Conservation (phyloP, 1,284 basidiomycete species). For the Pterulicium gracile region DNA sequence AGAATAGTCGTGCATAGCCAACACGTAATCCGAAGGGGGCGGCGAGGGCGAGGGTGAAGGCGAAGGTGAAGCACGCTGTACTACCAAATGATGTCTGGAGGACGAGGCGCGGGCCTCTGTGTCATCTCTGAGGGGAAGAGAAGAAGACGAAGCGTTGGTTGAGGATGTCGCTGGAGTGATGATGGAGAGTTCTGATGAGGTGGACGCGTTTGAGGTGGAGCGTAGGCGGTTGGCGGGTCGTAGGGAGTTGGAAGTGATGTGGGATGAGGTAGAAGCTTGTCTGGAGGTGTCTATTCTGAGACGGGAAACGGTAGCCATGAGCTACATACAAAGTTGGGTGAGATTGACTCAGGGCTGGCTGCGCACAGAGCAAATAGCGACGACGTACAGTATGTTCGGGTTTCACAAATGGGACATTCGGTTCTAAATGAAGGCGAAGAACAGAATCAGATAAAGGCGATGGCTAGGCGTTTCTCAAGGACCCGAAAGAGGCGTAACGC, state of each 20-base stretch:
- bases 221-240: conserved; percentile 22
- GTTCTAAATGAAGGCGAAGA: too few species aligned
- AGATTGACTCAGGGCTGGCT: too few species aligned
- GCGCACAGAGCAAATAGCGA: too few species aligned
- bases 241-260: conserved; percentile 5
- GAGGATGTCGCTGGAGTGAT: conserved; percentile 43
- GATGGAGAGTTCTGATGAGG: conserved; percentile 41
- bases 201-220: conserved; percentile 43
- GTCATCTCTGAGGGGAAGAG: conserved; percentile 23
- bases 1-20: conserved; percentile 82
- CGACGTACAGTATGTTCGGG: too few species aligned
- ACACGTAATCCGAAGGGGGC: conserved; percentile 45
- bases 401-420: too few species aligned
- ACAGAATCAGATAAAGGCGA: too few species aligned
- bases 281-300: conserved; percentile 18
- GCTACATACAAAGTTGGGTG: too few species aligned
- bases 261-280: conserved; percentile 7
- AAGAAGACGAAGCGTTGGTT: conserved; percentile 42
- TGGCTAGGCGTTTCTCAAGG: too few species aligned
- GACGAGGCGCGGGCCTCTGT: conserved; percentile 21
- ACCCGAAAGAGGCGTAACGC: too few species aligned
- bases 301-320: too few species aligned
- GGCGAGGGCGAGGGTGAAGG: not conserved
- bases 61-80: conserved; percentile 31
- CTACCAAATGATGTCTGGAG: conserved; percentile 26